Conservation (phyloP, 352 stramenopile species). For the Blastocystis sp. region DNA sequence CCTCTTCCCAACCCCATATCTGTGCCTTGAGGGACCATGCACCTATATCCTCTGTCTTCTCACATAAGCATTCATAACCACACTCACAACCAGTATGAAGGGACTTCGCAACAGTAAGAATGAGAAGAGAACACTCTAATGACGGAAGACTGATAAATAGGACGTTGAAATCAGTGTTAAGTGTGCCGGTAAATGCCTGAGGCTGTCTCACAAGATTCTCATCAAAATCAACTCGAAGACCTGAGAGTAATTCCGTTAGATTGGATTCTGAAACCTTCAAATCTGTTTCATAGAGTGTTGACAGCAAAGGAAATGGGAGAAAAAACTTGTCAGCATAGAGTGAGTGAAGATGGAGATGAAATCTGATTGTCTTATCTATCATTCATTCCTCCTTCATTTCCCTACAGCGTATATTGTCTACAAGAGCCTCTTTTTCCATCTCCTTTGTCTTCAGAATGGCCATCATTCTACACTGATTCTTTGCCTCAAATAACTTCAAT, state of each 20-base stretch:
- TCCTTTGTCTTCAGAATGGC: background rate
- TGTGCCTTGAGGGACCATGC: background rate
- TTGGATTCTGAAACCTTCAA: background rate
- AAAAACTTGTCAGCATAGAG: background rate
- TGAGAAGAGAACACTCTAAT: background rate
- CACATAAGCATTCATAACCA: background rate
- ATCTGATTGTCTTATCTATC: slow-evolving; percentile 6
- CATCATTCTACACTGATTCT: slow-evolving; percentile 10
- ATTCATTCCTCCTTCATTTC: background rate
- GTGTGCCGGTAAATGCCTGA: background rate
- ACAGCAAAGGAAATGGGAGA: background rate
- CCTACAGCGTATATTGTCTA: background rate
- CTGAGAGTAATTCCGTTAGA: background rate
- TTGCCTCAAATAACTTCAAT: background rate
- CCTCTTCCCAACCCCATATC: slow-evolving; percentile 25
- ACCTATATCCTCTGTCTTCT: background rate
- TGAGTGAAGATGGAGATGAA: background rate
- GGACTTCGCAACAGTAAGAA: background rate
- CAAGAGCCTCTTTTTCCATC: background rate
- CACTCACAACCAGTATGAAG: background rate
- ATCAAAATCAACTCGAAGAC: background rate
- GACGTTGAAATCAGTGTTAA: background rate
- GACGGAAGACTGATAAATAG: background rate
- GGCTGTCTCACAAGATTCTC: background rate
- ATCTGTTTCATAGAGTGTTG: background rate